Evolutionary conservation across 2,329 filamentous ascomycete species (phyloP), one percentile per base, ranked within the genome.

Genomic region (Cladophialophora yegresii): DNA sequence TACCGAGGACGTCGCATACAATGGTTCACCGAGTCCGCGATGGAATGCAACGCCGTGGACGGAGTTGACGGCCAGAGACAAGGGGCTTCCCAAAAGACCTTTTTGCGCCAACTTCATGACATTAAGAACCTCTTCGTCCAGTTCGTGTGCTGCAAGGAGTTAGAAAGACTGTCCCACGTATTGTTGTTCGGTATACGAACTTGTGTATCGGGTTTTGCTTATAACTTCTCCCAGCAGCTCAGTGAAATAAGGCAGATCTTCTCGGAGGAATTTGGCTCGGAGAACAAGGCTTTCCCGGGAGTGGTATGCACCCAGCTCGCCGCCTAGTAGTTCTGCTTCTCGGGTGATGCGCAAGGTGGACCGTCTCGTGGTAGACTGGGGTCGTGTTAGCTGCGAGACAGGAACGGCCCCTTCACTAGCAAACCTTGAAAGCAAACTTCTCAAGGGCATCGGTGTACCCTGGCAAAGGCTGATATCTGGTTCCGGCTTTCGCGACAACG

Each of bases 341-440:
- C 95, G 90, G 76, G 89, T 90, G 78, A 99, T 96, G 77, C 93
- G 91, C 75, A 99, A 84, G 64, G 91, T 91, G 71, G 93, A 95
- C 79, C 95, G 89, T 81, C 89, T 90, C 72, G 88, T 79, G 73
- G 95, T 99, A 66, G 77, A 84, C 89, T 92, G 89, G 93, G 74
- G 68, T 71, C 40, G 16, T 20, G 49, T 64, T 58, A 65, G 62
- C 61, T 54, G 43, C 40, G 68, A 26, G 33, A 65, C 45, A 16
- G n/a, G 16, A 53, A 26, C n/a, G 26, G 54, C 20, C 51, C 45
- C 58, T 22, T 10, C 10, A 32, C 12, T 80, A 73, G 28, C 80
- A 73, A 78, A 92, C 95, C 91, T 96, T 96, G 87, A 97, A 99
- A 71, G 96, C 93, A 83, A 96, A 99, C 78, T 92, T 90, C 83